These are phyloP conservation scores for Lachancea sp. DNA, from an alignment of 805 yeast species.

Conservation along the genomic window DNA sequence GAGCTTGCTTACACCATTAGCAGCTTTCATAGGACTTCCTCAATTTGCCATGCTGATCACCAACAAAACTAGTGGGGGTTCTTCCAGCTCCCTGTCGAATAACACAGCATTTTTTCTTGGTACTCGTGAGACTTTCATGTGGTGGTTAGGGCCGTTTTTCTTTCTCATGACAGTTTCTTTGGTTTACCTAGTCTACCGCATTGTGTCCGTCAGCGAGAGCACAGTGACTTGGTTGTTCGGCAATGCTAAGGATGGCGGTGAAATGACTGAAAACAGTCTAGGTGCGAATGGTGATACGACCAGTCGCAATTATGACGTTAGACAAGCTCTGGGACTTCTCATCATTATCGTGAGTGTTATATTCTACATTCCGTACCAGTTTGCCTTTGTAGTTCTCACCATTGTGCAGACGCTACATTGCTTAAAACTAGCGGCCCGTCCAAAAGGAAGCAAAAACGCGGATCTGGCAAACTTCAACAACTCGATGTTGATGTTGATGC, in stretches of 20 bases:
- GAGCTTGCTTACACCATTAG: conserved; percentile 30
- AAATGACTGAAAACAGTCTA: neutral
- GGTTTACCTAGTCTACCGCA: conserved; percentile 5
- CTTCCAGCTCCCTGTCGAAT: conserved; percentile 35
- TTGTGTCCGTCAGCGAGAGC: conserved; percentile 6
- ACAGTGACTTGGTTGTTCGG: neutral
- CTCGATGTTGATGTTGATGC: conserved; percentile 59
- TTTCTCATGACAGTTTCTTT: conserved; percentile 24
- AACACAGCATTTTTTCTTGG: conserved; percentile 64
- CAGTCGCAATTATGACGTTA: neutral
- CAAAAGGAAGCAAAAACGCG: conserved; percentile 10
- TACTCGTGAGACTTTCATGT: conserved; percentile 47
- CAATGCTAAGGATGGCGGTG: neutral
- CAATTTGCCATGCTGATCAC: conserved; percentile 48
- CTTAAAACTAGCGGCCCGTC: conserved; percentile 30
- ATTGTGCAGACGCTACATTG: conserved; percentile 53
- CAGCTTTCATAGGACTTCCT: conserved; percentile 33
- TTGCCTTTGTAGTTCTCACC: conserved; percentile 59
- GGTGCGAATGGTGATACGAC: neutral
- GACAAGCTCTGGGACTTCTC: conserved; percentile 32
- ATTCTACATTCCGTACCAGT: conserved; percentile 72
- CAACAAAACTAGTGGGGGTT: conserved; percentile 29
- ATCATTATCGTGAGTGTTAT: conserved; percentile 43
- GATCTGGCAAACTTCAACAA: conserved; percentile 52
- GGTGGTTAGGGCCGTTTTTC: conserved; percentile 56